Evolutionary conservation across 331 rosid species (phyloP).

Genomic region (Rosa hybrid): DNA sequence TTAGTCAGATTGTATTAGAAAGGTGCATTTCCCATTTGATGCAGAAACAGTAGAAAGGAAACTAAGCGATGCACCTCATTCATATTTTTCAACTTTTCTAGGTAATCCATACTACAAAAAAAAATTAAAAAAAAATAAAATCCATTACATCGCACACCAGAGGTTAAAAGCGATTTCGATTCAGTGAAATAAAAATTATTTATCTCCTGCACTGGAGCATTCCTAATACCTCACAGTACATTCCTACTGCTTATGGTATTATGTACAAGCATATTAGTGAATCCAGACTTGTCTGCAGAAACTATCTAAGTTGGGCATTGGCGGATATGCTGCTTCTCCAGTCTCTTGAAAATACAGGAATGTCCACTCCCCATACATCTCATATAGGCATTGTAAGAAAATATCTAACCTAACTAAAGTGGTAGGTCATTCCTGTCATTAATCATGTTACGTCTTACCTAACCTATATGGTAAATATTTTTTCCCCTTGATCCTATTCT

Average conservation of each 20-base stretch:
- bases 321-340: neutral
- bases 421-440: neutral
- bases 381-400: neutral
- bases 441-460: neutral
- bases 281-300: neutral
- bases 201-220: neutral
- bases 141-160: neutral
- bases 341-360: neutral
- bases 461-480: neutral
- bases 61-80: neutral
- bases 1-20: slow-evolving; percentile 10
- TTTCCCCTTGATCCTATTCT: neutral
- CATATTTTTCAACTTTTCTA: neutral
- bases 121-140: neutral
- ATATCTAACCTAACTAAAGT: neutral
- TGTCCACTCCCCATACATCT: neutral
- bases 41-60: neutral
- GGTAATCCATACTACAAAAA: neutral
- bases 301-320: neutral
- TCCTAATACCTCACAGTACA: neutral
- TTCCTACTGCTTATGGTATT: neutral
- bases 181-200: neutral
- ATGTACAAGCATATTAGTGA: neutral
- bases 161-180: neutral
- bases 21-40: neutral